Evolutionary conservation across 2,329 filamentous ascomycete species (phyloP), one percentile per base, ranked within the genome.

Genomic region (Ophiocordyceps camponoti-leonardi): DNA sequence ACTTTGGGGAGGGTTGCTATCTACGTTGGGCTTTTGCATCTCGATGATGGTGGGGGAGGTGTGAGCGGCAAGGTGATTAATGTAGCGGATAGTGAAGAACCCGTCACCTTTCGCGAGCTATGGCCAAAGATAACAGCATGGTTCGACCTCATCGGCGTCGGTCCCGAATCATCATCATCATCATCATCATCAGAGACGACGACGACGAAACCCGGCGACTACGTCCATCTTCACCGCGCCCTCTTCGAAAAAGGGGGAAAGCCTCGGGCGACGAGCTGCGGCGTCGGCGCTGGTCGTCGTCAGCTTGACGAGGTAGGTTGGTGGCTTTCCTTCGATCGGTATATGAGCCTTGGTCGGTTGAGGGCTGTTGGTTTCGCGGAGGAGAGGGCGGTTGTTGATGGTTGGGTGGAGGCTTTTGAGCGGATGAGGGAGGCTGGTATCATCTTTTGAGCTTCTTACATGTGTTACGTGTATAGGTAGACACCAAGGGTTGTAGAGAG

Each of bases 301-400:
- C 59, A 69, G 51, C 49, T 69, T 41, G 60, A 71, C 51, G 58
- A 62, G 48, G 56, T 69, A n/a, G 63, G 67, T 23, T 62, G 60
- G 54, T 63, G 67, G 66, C 54, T 72, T 44, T 64, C 61, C 6
- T 71, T 72, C 49, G 67, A 72, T 48, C 59, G 68, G 22, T 65
- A 70, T 44, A 53, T 72, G 50, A 67, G 65, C 45, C 52, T 67
- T 43, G 56, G 61, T 22, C 63, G 58, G 28, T 53, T 69, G 13
- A 58, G 61, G 19, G 54, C 53, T 8, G 53, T 60, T 4, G 65
- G 64, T 1, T 72, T 69, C 44, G 53, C 50, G 4, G 63, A 61
- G 31, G 56, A 67, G 43, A 58, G 53, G 26, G 52, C 61, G 20
- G 67, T 62, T 0, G 51, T 58, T 11, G 54, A 60, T 20, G 63